These are phyloP conservation scores for Phytophthora multivora DNA, from an alignment of 352 stramenopile genomes.

Conservation along the genomic window DNA sequence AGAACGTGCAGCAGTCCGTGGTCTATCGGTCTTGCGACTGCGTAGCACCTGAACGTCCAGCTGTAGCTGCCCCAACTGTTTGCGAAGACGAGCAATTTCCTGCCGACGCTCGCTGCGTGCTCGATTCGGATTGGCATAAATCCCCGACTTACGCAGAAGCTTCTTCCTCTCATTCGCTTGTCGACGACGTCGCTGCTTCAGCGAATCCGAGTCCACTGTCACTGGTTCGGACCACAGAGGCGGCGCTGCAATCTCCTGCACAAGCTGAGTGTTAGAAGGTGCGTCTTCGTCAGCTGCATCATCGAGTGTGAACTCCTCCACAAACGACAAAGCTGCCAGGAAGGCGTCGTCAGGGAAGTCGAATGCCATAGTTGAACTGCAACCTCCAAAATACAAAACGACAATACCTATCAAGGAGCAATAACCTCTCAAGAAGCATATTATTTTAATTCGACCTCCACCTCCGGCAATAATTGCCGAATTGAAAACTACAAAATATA, in stretches of 20 bases:
- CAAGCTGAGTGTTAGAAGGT: neutral
- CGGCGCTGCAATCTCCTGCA: neutral
- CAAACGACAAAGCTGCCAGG: constrained; percentile 1
- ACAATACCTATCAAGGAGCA: too few relatives aligned
- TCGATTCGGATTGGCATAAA: constrained; percentile 36
- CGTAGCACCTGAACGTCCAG: constrained; percentile 26
- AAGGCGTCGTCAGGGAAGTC: neutral
- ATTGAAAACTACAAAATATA: too few relatives aligned
- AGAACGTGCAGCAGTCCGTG: too few relatives aligned
- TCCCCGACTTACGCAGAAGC: constrained; percentile 9
- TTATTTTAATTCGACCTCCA: too few relatives aligned
- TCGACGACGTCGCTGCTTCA: too few relatives aligned
- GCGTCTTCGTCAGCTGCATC: neutral
- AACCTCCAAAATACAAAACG: neutral
- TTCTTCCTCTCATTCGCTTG: constrained; percentile 29
- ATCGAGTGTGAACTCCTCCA: constrained; percentile 6
- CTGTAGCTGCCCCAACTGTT: constrained; percentile 39
- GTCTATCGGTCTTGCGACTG: neutral
- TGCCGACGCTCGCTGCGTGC: constrained; percentile 37
- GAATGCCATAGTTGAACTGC: neutral
- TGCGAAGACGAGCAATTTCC: constrained; percentile 43
- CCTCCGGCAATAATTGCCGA: too few relatives aligned
- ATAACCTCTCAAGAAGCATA: too few relatives aligned
- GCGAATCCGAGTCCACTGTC: too few relatives aligned
- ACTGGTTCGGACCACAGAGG: too few relatives aligned